Base-by-base conservation (phyloP, 2,329 filamentous ascomycete species). In the Penicillium frequentans region DNA sequence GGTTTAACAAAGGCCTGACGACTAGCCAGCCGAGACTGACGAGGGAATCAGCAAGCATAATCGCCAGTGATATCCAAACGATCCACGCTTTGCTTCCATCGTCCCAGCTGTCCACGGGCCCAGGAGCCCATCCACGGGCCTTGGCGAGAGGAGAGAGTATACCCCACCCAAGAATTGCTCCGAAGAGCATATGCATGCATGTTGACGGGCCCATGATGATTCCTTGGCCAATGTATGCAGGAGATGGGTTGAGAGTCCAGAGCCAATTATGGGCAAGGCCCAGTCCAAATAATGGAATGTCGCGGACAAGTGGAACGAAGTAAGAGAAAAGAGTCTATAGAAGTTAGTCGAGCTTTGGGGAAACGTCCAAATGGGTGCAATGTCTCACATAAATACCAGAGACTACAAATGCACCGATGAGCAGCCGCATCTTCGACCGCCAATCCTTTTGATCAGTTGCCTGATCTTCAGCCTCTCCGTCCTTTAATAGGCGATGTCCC, bases 171-270 rank as follows among this genome's bases (percentile, higher is more conserved):
- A 97, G 69, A 16, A 96, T 73, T 3, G 95, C 93, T 5, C 95
- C 95, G 2, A 98, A 78, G 1, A 96, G 83, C 95, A 99, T 99
- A 66, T 98, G 93, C 52, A 96, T 82, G 3, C 93, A 98, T 0
- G 95, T 99, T 39, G 91, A 89, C 4, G 93, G 90, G 0, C 95
- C 95, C 95, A 99, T 99, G 69, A 99, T 98, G 60, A 99, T 96
- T 11, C 95, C 95, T 76, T 99, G 95, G 0, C 95, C 95, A 26
- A 98, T 87, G 72, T 99, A 99, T 2, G 95, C 95, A n/a, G 96
- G 88, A 46, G 92, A 97, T 0, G 95, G 95, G 64, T 99, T 99
- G 7, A 99, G 79, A 1, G 91, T 95, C 95, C 95, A 99, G 1
- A 97, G 83, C 93, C 93, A 99, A 2, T 85, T 85, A 1, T 84